Base-by-base conservation (phyloP, 768 basidiomycete genomes). In the Rhizopogon rudus region DNA sequence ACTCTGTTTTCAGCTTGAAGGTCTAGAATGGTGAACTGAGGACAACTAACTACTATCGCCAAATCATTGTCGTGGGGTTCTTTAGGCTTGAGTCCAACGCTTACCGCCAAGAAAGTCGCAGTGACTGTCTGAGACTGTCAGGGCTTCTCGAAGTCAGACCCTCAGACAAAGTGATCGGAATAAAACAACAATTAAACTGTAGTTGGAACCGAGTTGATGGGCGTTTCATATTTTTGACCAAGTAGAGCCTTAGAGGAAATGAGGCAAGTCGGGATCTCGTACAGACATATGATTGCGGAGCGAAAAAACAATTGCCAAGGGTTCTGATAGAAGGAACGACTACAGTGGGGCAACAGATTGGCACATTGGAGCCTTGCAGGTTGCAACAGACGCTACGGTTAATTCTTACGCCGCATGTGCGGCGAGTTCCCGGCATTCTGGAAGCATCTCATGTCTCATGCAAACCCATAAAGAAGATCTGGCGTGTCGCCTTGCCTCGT, bases 251-350 rank as follows among this genome's bases (percentile, higher is more conserved):
- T 48, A 14, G 16, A 40, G 17, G 8, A 22, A 33, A 49, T 35
- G 46, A 35, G 33, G 46, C 46, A 35, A 49, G 14, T 49, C 46
- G 48, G 48, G 48, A 49, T 49, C 33, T 49, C 48, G 48, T 49
- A 49, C 48, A 49, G 22, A 16, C 5, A 49, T 35, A 20, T 2
- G 20, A 49, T 35, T 14, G 5, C 46, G 46, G 46, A 49, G 46
- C 46, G 20, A 49, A 49, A 35, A 48, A 42, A 42, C 33, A 46
- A 20, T 20, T 17, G 40, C 17, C 40, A 35, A 44, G 31, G 31
- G 31, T 49, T 49, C 20, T 20, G 46, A 22, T 20, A 20, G 20
- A 20, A 20, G 20, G 20, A 20, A 20, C 20, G 20, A 20, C 20
- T 20, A 25, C 25, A 25, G 25, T 25, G 25, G 25, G 25, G 4